phyloP scores from a whole-genome alignment of 2,329 filamentous ascomycete genomes.

The Penicillium sp. region DNA sequence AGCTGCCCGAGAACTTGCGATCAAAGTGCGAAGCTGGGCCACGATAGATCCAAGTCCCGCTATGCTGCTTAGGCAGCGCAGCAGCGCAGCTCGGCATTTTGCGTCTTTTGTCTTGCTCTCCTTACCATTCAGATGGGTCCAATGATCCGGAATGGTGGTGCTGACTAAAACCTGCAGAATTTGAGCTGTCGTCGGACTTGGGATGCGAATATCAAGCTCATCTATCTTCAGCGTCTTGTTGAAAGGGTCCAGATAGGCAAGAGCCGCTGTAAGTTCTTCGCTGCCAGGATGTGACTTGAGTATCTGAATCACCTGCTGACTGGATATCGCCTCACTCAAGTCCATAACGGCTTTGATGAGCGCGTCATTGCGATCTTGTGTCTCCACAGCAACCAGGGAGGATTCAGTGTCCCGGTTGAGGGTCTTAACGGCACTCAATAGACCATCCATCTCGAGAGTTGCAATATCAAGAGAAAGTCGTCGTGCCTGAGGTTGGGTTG shows the following conservation, averaged over 20 bases:
- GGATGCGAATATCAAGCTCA: constrained; percentile 60
- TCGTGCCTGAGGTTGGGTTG: constrained; percentile 19
- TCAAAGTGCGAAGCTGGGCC: constrained; percentile 66
- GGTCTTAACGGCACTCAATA: constrained; percentile 44
- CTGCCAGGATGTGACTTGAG: constrained; percentile 45
- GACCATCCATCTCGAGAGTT: constrained; percentile 38
- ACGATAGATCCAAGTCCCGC: constrained; percentile 77
- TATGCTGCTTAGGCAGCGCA: constrained; percentile 70
- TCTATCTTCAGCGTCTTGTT: constrained; percentile 24
- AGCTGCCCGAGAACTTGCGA: constrained; percentile 36
- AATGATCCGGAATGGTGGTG: constrained; percentile 79
- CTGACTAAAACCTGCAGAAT: constrained; percentile 74
- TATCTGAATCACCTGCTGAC: constrained; percentile 37
- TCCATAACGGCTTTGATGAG: constrained; percentile 14
- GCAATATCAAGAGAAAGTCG: constrained; percentile 16
- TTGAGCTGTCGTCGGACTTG: constrained; percentile 70
- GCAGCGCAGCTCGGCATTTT: constrained; percentile 48
- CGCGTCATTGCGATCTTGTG: constrained; percentile 11
- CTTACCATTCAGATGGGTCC: constrained; percentile 59
- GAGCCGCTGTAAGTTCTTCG: constrained; percentile 32
- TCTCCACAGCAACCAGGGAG: constrained; percentile 19
- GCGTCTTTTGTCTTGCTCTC: constrained; percentile 17
- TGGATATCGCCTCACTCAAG: constrained; percentile 28
- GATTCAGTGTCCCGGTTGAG: constrained; percentile 28
- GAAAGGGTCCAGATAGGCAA: constrained; percentile 41